phyloP scores from a whole-genome alignment of 495 filamentous ascomycete species.

The Endocarpon pusillum region DNA sequence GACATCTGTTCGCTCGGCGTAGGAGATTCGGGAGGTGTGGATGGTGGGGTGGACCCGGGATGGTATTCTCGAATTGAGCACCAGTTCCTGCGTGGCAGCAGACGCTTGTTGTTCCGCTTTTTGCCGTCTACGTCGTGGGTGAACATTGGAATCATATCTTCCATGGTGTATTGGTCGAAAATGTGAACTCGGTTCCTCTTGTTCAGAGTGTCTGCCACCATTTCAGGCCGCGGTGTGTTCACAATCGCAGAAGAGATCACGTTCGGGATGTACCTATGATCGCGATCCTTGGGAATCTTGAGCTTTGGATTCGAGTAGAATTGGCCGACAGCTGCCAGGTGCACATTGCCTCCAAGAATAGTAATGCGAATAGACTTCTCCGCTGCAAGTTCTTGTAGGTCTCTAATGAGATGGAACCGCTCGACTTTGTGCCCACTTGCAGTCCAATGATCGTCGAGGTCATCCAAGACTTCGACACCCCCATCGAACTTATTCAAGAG shows the following conservation, averaged over 20 bases:
- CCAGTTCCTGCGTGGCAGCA: constrained; percentile 89
- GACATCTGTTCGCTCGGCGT: constrained; percentile 10
- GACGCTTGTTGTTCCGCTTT: constrained; percentile 70
- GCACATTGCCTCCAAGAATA: constrained; percentile 80
- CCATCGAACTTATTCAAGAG: constrained; percentile 83
- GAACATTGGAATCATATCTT: constrained; percentile 92
- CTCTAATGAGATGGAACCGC: constrained; percentile 69
- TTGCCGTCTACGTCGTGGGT: constrained; percentile 75
- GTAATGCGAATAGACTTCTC: constrained; percentile 86
- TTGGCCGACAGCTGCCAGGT: constrained; percentile 79
- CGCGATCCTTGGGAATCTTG: constrained; percentile 59
- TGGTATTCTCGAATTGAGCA: constrained; percentile 70
- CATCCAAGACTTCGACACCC: constrained; percentile 83
- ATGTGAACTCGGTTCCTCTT: constrained; percentile 89
- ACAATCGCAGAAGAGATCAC: constrained; percentile 84
- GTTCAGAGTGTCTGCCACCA: constrained; percentile 83
- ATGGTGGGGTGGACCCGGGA: constrained; percentile 57
- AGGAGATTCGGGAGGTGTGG: constrained; percentile 34
- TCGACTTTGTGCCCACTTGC: constrained; percentile 85
- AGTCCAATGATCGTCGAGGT: constrained; percentile 92
- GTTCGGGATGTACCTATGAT: constrained; percentile 87
- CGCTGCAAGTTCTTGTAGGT: constrained; percentile 76
- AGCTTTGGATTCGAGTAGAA: constrained; percentile 83
- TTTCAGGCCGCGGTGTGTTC: constrained; percentile 75
- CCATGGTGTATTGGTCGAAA: constrained; percentile 54